Evolutionary conservation across 208 protist species (phyloP).

Genomic region (Crithidia bombi): DNA sequence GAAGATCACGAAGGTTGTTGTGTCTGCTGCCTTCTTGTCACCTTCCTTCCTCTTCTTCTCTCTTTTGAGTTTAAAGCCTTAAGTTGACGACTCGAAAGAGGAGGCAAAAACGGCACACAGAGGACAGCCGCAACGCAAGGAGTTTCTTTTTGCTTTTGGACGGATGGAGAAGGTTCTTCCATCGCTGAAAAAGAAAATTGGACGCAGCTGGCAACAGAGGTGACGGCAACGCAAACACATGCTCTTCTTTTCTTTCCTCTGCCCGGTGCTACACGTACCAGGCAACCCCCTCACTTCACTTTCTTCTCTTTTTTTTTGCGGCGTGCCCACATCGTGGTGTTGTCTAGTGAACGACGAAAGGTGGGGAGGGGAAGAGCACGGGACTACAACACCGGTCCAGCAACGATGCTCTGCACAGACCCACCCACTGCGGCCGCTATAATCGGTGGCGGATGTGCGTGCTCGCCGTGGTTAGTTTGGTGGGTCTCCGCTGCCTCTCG

Average conservation of each 20-base stretch:
- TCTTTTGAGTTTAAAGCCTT: too few species aligned
- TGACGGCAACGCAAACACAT: too few species aligned
- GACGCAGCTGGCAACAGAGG: neutral
- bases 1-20: too few species aligned
- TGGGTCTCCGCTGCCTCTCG: neutral
- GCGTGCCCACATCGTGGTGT: too few species aligned
- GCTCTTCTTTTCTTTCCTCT: too few species aligned
- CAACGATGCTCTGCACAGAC: conserved; percentile 2
- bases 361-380: neutral
- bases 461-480: neutral
- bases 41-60: too few species aligned
- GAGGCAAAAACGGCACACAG: too few species aligned
- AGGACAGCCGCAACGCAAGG: neutral
- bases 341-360: neutral
- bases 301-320: too few species aligned
- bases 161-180: neutral
- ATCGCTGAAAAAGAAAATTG: neutral
- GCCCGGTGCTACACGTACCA: too few species aligned
- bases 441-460: neutral
- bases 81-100: too few species aligned
- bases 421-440: neutral
- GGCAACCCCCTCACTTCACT: too few species aligned
- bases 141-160: neutral
- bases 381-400: neutral
- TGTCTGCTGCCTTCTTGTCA: too few species aligned